These are phyloP conservation scores for Aureobasidium musti DNA, from an alignment of 2,329 filamentous ascomycete genomes.

Conservation along the genomic window DNA sequence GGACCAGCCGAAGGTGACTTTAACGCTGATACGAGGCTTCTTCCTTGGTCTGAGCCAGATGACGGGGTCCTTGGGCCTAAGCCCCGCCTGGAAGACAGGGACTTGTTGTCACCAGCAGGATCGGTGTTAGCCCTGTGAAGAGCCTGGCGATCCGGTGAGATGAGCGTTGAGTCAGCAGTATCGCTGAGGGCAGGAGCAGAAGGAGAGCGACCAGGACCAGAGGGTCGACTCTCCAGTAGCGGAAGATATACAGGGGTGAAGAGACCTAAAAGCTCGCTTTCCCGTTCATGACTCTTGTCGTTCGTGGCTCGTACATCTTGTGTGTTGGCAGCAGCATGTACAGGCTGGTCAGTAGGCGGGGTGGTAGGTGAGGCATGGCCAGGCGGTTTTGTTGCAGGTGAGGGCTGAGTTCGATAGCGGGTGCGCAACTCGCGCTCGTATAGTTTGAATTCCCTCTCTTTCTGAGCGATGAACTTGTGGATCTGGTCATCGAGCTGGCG, in stretches of 20 bases:
- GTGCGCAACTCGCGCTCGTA: constrained; percentile 41
- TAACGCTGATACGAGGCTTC: constrained; percentile 41
- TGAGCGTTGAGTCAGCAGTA: neutral
- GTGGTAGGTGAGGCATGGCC: neutral
- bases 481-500: constrained; percentile 44
- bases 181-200: constrained; percentile 35
- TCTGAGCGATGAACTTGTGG: constrained; percentile 44
- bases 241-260: constrained; percentile 44
- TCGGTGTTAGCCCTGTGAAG: constrained; percentile 39
- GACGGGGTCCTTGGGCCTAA: constrained; percentile 40
- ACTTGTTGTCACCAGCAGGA: constrained; percentile 30
- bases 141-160: constrained; percentile 12
- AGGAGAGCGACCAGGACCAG: constrained; percentile 33
- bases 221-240: constrained; percentile 37
- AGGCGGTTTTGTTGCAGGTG: neutral
- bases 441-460: constrained; percentile 44
- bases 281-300: constrained; percentile 32
- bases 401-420: constrained; percentile 27
- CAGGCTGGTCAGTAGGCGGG: neutral
- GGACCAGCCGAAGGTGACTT: constrained; percentile 37
- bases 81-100: constrained; percentile 32
- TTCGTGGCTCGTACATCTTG: constrained; percentile 15
- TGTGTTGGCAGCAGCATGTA: neutral
- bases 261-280: constrained; percentile 42
- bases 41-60: constrained; percentile 41